These are phyloP conservation scores for Ophiostoma tasmaniense DNA, from an alignment of 2,329 filamentous ascomycete genomes.

Conservation along the genomic window DNA sequence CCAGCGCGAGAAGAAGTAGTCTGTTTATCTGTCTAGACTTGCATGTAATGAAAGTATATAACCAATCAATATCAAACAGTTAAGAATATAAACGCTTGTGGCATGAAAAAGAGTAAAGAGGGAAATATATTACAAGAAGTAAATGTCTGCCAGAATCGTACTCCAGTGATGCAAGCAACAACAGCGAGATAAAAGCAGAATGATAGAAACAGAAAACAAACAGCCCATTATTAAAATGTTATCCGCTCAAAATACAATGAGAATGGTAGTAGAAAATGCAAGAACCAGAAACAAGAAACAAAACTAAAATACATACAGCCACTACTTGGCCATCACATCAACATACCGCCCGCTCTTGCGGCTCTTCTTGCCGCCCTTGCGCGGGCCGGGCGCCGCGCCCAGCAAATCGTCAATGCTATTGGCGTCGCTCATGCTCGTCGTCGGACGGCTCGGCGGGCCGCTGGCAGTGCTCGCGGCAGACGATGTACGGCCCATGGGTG, in stretches of 20 bases:
- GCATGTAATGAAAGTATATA: neutral
- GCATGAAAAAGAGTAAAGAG: neutral
- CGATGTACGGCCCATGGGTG: slow-evolving; percentile 32
- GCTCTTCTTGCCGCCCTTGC: slow-evolving; percentile 59
- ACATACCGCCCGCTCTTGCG: slow-evolving; percentile 86
- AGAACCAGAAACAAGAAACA: neutral
- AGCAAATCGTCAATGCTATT: slow-evolving; percentile 91
- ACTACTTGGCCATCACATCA: slow-evolving; percentile 79
- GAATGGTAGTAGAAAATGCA: neutral
- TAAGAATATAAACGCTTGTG: neutral
- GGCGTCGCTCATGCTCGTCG: slow-evolving; percentile 81
- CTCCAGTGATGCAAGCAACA: neutral
- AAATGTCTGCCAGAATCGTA: neutral
- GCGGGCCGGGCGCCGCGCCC: slow-evolving; percentile 58
- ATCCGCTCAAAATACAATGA: slow-evolving; percentile 8
- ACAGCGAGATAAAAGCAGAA: neutral
- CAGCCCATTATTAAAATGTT: slow-evolving; percentile 1
- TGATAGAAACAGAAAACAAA: neutral
- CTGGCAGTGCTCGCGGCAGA: slow-evolving; percentile 37
- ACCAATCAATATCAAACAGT: neutral
- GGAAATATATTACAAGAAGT: neutral
- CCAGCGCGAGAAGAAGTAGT: slow-evolving; percentile 49
- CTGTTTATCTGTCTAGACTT: too few species aligned
- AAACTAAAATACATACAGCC: neutral
- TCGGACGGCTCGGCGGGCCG: slow-evolving; percentile 58